These are phyloP conservation scores for Rhynchosporium secalis DNA, from an alignment of 2,329 filamentous ascomycete genomes.

Conservation along the genomic window DNA sequence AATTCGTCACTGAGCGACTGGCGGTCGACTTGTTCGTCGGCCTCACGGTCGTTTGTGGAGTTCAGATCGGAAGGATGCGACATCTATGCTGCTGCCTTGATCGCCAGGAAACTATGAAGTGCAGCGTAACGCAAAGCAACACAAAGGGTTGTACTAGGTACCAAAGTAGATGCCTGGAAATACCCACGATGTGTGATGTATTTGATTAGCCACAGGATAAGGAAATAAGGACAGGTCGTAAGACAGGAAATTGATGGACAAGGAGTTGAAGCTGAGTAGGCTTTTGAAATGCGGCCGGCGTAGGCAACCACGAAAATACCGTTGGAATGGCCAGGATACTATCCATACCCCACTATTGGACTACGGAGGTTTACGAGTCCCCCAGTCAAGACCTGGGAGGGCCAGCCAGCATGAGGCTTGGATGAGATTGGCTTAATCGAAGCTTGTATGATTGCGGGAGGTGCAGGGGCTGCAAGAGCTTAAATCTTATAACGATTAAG, in stretches of 20 bases:
- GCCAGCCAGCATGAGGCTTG: neutral
- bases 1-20: constrained; percentile 37
- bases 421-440: neutral
- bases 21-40: constrained; percentile 27
- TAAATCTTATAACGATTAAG: neutral
- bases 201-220: neutral
- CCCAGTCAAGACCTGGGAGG: neutral
- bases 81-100: constrained; percentile 25
- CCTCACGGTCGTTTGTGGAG: constrained; percentile 17
- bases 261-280: constrained; percentile 16
- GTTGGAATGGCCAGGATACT: constrained; percentile 5
- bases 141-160: neutral
- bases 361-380: neutral
- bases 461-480: neutral
- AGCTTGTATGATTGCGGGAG: constrained; percentile 9
- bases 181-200: constrained; percentile 11
- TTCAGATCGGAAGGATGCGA: constrained; percentile 29
- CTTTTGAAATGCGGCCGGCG: constrained; percentile 10
- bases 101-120: constrained; percentile 8
- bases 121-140: neutral
- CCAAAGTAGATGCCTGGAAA: constrained; percentile 23
- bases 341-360: neutral
- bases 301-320: constrained; percentile 7
- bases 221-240: constrained; percentile 11
- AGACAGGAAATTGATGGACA: constrained; percentile 9